Evolutionary conservation across 768 basidiomycete genomes (phyloP), one percentile per base, ranked within the genome.

Genomic region (Termitomyces bulborhizus): DNA sequence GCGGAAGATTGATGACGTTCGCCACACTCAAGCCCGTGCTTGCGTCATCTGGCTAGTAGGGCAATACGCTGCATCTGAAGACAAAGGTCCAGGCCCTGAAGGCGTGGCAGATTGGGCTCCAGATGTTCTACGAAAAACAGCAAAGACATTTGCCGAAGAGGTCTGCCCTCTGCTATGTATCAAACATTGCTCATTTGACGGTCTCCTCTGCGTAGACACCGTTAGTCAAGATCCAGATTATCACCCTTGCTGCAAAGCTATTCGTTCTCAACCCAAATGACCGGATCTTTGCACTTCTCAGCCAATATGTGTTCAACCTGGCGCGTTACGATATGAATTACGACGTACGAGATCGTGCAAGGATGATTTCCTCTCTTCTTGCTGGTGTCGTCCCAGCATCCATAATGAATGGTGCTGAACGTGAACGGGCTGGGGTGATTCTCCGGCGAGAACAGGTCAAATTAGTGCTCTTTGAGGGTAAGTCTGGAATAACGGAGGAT

Each of bases 21-120:
- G 74, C 6, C 90, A 94, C 62, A 75, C 85, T 1, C 80, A 84
- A 62, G 93, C 95, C 1, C 75, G 91, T 31, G 93, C 95, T 0
- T 93, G 90, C 61, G 84, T 98, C 1, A 72, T 93, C 26, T 97
- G 96, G 93, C 81, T 98, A 0, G 93, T 93, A 0, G 95, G 96
- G 0, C 93, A 97, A 67, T 92, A 92, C 65, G 82, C 88, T 16
- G 76, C 77, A 13, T 67, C 69, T 6, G 64, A 67, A 16, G 71
- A 70, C 40, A 64, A 62, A 26, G 56, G 61, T 40, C 59, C 69
- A 16, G 68, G 73, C 1, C 74, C 81, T 2, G 79, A 82, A 49
- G 85, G 84, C 15, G 69, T 93, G 7, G 83, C 75, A 4, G 76
- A 79, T 31, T 95, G 90, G 91, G 91, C 86, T 0, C 92, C 96